phyloP scores from a whole-genome alignment of 2,329 filamentous ascomycete genomes.

The Fusarium sp. region DNA sequence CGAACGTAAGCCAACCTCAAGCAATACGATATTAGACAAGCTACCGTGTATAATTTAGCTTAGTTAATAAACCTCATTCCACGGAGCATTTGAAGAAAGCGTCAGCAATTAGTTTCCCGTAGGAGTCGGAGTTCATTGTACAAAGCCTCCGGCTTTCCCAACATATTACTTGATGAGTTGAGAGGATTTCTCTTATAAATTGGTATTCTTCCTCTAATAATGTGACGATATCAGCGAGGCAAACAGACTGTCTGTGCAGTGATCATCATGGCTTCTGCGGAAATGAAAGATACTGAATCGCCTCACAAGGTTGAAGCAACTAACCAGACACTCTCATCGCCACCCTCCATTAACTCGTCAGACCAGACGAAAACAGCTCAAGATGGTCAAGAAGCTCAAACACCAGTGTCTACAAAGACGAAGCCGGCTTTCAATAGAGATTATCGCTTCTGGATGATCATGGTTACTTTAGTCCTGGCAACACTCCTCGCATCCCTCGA shows the following conservation, averaged over 20 bases:
- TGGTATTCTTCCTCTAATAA: not conserved
- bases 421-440: slow-evolving; percentile 21
- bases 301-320: not conserved
- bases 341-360: not conserved
- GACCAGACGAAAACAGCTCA: not conserved
- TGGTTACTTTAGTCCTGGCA: slow-evolving; percentile 34
- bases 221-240: not conserved
- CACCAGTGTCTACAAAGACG: not conserved
- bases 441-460: slow-evolving; percentile 43
- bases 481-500: slow-evolving; percentile 36
- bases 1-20: not conserved
- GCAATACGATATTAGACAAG: not conserved
- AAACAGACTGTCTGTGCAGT: fast-evolving
- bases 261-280: not conserved
- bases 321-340: not conserved
- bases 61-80: not conserved
- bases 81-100: not conserved
- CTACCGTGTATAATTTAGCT: not conserved
- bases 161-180: fast-evolving
- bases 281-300: not conserved
- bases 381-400: not conserved
- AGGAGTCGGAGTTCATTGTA: not conserved
- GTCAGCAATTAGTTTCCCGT: not conserved
- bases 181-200: not conserved
- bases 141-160: not conserved